Evolutionary conservation across 2,329 filamentous ascomycete genomes (phyloP).

Genomic region (Aschersonia sp.): DNA sequence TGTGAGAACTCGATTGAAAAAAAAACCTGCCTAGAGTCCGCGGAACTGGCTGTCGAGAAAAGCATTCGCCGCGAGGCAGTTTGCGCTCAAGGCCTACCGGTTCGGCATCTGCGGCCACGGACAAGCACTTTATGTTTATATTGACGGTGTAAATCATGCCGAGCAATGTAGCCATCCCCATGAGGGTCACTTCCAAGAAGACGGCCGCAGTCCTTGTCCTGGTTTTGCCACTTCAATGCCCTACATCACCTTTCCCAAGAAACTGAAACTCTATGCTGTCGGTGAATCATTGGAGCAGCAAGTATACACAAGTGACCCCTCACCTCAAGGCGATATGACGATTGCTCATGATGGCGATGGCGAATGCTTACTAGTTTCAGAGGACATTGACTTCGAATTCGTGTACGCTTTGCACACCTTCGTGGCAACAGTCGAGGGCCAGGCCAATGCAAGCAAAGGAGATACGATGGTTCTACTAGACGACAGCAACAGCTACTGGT

Average conservation of each 20-base stretch:
- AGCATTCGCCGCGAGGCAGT: background rate
- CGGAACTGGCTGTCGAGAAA: background rate
- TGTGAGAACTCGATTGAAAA: too few species aligned
- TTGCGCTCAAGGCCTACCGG: background rate
- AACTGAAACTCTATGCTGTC: background rate
- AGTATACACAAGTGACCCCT: slow-evolving; percentile 7
- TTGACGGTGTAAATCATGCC: background rate
- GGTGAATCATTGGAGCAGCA: background rate
- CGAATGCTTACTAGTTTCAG: slow-evolving; percentile 82
- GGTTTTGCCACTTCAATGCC: background rate
- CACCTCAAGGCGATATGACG: slow-evolving; percentile 41
- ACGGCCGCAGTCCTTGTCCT: background rate
- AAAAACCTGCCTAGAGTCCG: background rate
- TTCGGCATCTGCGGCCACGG: background rate
- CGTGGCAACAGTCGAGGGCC: slow-evolving; percentile 91
- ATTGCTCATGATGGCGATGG: slow-evolving; percentile 60
- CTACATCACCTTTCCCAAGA: background rate
- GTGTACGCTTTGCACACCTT: slow-evolving; percentile 98
- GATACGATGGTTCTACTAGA: slow-evolving; percentile 98
- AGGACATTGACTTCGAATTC: slow-evolving; percentile 99
- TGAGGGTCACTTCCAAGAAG: background rate
- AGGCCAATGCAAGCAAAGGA: slow-evolving; percentile 95
- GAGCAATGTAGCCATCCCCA: background rate
- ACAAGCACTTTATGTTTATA: slow-evolving; percentile 1
- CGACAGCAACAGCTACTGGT: slow-evolving; percentile 99